Evolutionary conservation across 768 basidiomycete species (phyloP).

Genomic region (Hericium erinaceus): DNA sequence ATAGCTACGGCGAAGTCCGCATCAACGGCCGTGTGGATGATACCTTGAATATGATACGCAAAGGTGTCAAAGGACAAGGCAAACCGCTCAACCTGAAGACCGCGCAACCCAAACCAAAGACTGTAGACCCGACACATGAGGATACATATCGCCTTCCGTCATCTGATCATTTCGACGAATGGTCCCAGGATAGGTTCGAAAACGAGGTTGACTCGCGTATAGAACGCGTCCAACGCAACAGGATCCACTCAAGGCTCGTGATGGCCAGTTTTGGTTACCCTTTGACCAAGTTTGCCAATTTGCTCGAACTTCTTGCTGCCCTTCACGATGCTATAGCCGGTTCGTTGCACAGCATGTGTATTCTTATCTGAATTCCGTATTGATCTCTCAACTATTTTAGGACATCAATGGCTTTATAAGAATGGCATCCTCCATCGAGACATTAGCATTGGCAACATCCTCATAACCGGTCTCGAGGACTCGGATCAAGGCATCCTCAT

Average conservation of each 20-base stretch:
- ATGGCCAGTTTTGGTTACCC: neutral
- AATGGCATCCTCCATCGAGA: constrained; percentile 4
- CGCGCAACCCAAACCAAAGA: too few relatives aligned
- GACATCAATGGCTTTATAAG: neutral
- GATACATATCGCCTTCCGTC: neutral
- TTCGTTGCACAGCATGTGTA: neutral
- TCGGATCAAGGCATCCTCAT: neutral
- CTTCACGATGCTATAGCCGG: neutral
- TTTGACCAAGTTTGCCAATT: neutral
- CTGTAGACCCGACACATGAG: too few relatives aligned
- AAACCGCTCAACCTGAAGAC: too few relatives aligned
- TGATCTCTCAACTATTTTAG: neutral
- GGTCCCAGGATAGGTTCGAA: neutral
- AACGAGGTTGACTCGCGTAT: too few relatives aligned
- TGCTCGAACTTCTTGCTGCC: neutral
- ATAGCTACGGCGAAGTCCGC: neutral
- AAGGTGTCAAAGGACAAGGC: neutral
- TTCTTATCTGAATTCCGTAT: neutral
- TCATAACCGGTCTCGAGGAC: neutral
- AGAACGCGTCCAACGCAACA: neutral
- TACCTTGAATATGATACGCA: neutral
- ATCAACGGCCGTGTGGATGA: neutral
- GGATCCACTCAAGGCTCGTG: neutral
- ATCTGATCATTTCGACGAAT: neutral
- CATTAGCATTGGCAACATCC: neutral